A percentile compares a stretch with the other conserved stretches of the same genome.
These are phyloP conservation scores for Penicillium steckii DNA, from an alignment of 495 filamentous ascomycete species.

Conservation along the genomic window DNA sequence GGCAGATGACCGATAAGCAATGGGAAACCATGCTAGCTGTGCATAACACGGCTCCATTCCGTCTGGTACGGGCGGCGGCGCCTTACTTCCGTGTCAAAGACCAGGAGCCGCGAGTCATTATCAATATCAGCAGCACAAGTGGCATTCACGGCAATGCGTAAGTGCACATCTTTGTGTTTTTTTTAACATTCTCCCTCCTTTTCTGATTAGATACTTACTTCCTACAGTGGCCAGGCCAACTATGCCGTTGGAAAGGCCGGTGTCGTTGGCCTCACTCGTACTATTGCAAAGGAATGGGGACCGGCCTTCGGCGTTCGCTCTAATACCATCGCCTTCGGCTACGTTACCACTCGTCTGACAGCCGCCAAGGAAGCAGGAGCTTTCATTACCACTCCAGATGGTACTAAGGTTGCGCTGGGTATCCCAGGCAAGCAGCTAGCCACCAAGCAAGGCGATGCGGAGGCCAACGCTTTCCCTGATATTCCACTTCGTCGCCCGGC, in stretches of 20 bases:
- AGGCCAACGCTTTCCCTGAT: conserved; percentile 46
- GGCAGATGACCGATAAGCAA: conserved; percentile 81
- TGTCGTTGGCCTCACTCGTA: conserved; percentile 75
- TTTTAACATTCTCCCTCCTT: not conserved
- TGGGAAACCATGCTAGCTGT: conserved; percentile 82
- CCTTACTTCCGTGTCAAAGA: conserved; percentile 87
- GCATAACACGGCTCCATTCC: conserved; percentile 82
- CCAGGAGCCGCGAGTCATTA: conserved; percentile 70
- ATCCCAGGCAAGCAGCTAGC: conserved; percentile 63
- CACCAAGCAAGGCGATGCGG: conserved; percentile 34
- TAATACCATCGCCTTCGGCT: conserved; percentile 81
- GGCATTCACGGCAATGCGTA: conserved; percentile 81
- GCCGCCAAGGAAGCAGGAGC: conserved; percentile 77
- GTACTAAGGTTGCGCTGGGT: conserved; percentile 73
- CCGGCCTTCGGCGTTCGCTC: conserved; percentile 78
- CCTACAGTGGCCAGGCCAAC: conserved; percentile 69
- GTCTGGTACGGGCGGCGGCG: conserved; percentile 71
- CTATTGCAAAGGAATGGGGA: conserved; percentile 91
- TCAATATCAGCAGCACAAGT: conserved; percentile 78
- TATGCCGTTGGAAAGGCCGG: conserved; percentile 83
- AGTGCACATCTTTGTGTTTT: conserved; percentile 9
- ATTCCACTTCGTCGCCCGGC: conserved; percentile 77
- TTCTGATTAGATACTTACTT: not conserved
- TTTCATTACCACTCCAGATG: conserved; percentile 71
- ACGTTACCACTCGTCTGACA: conserved; percentile 74